phyloP scores from a whole-genome alignment of 345 rosid genomes.

The Populus davidiana region DNA sequence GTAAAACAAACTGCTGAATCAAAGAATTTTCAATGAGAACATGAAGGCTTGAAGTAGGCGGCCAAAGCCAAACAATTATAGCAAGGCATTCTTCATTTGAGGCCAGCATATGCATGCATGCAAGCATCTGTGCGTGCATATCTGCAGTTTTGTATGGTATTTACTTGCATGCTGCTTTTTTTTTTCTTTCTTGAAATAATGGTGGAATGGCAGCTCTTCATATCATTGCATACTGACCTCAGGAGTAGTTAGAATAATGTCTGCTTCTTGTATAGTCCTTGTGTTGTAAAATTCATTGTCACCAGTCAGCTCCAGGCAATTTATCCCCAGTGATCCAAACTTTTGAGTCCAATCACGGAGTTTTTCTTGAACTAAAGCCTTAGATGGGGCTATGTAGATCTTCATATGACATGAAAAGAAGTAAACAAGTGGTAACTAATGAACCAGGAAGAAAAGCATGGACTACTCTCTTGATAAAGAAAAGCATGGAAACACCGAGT shows the following conservation, averaged over 20 bases:
- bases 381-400: slow-evolving; percentile 93
- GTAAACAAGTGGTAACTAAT: slow-evolving; percentile 5
- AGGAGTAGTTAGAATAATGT: slow-evolving; percentile 90
- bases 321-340: slow-evolving; percentile 77
- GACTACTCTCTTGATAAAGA: too few relatives aligned
- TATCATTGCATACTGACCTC: slow-evolving; percentile 51
- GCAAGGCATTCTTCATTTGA: background rate
- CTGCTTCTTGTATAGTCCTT: slow-evolving; percentile 79
- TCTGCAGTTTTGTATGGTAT: background rate
- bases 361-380: slow-evolving; percentile 96
- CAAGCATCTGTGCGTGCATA: background rate
- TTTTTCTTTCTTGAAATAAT: background rate
- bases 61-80: background rate
- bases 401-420: slow-evolving; percentile 33
- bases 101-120: background rate
- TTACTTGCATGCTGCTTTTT: background rate
- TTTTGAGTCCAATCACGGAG: slow-evolving; percentile 85
- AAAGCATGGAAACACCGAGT: too few relatives aligned
- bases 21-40: background rate
- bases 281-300: slow-evolving; percentile 76
- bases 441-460: background rate
- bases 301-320: slow-evolving; percentile 87
- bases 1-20: background rate
- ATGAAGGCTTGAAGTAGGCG: background rate
- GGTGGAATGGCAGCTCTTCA: background rate